Conservation (phyloP, 495 filamentous ascomycete genomes). For the Pseudomonodictys pantanalensis region DNA sequence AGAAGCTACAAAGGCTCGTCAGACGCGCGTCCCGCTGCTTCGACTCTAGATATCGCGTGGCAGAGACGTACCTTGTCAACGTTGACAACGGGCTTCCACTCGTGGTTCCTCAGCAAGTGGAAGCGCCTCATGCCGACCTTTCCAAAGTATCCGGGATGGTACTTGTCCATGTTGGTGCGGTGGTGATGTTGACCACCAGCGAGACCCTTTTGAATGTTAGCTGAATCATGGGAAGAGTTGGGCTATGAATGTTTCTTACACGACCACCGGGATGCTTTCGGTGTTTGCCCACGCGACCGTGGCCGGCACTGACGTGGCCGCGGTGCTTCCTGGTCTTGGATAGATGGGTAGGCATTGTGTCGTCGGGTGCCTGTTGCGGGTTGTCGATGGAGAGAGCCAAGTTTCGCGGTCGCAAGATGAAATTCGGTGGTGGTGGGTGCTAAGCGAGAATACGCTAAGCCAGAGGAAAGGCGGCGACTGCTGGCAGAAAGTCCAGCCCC, state of each 20-base stretch:
- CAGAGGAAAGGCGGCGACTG: too few species aligned
- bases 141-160: slow-evolving; percentile 95
- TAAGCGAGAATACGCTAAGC: too few species aligned
- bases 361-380: too few species aligned
- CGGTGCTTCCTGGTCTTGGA: slow-evolving; percentile 88
- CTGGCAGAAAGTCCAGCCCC: too few species aligned
- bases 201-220: too few species aligned
- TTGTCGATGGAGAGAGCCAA: too few species aligned
- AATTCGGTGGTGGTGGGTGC: too few species aligned
- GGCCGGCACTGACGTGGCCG: slow-evolving; percentile 88
- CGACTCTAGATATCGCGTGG: too few species aligned
- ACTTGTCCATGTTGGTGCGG: slow-evolving; percentile 89
- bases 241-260: too few species aligned
- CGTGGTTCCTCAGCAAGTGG: slow-evolving; percentile 83
- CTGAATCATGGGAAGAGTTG: too few species aligned
- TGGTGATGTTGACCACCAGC: slow-evolving; percentile 69
- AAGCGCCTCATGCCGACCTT: slow-evolving; percentile 97
- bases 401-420: too few species aligned
- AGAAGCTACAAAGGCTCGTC: slow-evolving; percentile 89
- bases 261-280: slow-evolving; percentile 64
- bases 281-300: slow-evolving; percentile 53
- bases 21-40: slow-evolving; percentile 54
- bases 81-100: slow-evolving; percentile 92
- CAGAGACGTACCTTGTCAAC: slow-evolving; percentile 61
- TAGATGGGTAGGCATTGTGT: too few species aligned